phyloP scores from a whole-genome alignment of 2,329 filamentous ascomycete species.

The Phialophora chinensis region DNA sequence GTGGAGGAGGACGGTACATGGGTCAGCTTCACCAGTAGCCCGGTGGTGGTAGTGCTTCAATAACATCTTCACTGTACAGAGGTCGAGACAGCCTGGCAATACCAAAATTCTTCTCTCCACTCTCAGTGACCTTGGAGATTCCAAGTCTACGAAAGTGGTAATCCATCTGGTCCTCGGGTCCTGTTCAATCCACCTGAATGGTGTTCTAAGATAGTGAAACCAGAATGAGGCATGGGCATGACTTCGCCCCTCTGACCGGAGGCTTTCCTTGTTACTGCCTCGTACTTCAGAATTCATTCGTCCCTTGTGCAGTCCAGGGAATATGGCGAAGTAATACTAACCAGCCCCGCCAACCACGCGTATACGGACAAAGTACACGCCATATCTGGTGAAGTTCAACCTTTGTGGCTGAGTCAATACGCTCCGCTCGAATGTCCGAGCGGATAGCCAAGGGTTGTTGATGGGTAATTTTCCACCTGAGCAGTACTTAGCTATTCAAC shows the following conservation, averaged over 20 bases:
- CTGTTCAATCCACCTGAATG: not conserved
- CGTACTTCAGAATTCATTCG: not conserved
- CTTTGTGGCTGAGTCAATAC: not conserved
- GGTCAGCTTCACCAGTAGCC: conserved; percentile 3
- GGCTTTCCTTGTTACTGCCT: not conserved
- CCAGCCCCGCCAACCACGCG: not conserved
- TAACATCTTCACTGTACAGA: conserved; percentile 20
- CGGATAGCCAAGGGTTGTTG: not conserved
- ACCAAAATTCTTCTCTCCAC: conserved; percentile 22
- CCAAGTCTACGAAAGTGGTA: not conserved
- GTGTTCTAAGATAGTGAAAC: not conserved
- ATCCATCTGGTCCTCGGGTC: not conserved
- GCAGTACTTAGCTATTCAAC: not conserved
- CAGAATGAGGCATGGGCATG: not conserved
- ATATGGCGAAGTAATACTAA: not conserved
- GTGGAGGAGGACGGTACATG: not conserved
- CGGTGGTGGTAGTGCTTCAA: not conserved
- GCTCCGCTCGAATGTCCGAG: not conserved
- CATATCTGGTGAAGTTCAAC: not conserved
- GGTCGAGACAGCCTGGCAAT: conserved; percentile 15
- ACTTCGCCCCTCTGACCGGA: not conserved
- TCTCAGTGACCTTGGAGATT: not conserved
- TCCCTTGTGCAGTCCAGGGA: not conserved
- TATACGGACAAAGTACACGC: not conserved
- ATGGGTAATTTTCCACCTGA: not conserved